Base-by-base conservation (phyloP, 257 asterid species). In the Avicennia marina region DNA sequence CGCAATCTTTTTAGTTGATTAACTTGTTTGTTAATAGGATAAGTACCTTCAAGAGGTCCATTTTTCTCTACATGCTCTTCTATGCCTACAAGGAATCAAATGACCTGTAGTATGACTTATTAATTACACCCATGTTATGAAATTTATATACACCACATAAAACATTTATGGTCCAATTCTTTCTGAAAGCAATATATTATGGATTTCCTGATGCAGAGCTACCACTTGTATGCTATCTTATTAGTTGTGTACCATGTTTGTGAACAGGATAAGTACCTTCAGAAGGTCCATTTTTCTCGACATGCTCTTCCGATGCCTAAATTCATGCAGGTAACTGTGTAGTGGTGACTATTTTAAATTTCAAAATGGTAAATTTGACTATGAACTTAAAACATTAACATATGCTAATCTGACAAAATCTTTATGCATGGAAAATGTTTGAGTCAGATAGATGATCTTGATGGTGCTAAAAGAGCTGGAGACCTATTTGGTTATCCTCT, bases 41-140 rank as follows among this genome's bases (percentile, higher is more conserved):
- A 93, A 93, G 60, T 89, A 80, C 78, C 90, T 86, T 58, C 99
- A 93, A 83, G 89, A 93, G 77, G 91, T 80, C 49, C 99, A 93
- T 72, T 93, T 93, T 67, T 75, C 94, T 44, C 72, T 54, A 38
- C 85, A 86, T 65, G 69, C 63, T 21, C 89, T 93, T 69, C 99
- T 97, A 75, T 93, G 32, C 87, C 97, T 51, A 21, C n/a, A n/a
- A n/a, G n/a, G n/a, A n/a, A n/a, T n/a, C n/a, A n/a, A n/a, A n/a
- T n/a, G n/a, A n/a, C n/a, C n/a, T n/a, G n/a, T n/a, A n/a, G n/a
- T n/a, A n/a, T n/a, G n/a, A n/a, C n/a, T n/a, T n/a, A n/a, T n/a
- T n/a, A n/a, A n/a, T n/a, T n/a, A n/a, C n/a, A n/a, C n/a, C n/a
- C n/a, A n/a, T n/a, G n/a, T n/a, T n/a, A n/a, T n/a, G n/a, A n/a